Conservation (phyloP, 208 protist species). For the Acanthamoeba divionensis region DNA sequence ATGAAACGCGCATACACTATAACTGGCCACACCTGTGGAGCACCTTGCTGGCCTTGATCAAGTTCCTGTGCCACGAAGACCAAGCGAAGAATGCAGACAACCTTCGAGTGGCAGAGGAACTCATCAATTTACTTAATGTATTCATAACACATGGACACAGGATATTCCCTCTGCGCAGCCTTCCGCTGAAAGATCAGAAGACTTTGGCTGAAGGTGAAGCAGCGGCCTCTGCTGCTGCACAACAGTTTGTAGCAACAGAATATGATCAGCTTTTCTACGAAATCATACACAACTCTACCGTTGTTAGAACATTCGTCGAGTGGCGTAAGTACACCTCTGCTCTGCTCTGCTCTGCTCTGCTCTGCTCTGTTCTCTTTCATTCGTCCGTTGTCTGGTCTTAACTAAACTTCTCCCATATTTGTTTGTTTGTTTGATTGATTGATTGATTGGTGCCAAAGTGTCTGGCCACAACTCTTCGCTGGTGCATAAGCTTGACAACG, state of each 20-base stretch:
- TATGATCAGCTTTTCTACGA: constrained; percentile 35
- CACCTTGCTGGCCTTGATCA: neutral
- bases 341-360: no score
- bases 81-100: neutral
- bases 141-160: neutral
- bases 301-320: constrained; percentile 19
- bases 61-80: neutral
- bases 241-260: neutral
- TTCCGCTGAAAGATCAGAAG: neutral
- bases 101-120: neutral
- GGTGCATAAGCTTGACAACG: neutral
- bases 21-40: neutral
- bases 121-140: neutral
- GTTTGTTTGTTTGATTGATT: no score
- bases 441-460: neutral
- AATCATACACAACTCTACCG: constrained; percentile 34
- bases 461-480: neutral
- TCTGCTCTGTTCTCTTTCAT: no score
- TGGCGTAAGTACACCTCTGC: neutral
- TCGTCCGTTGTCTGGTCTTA: no score
- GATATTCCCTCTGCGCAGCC: neutral
- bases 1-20: neutral
- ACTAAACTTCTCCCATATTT: no score
- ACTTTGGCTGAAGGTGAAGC: neutral
- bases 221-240: neutral